phyloP scores from a whole-genome alignment of 2,329 filamentous ascomycete genomes.

The Emmonsia crescens region DNA sequence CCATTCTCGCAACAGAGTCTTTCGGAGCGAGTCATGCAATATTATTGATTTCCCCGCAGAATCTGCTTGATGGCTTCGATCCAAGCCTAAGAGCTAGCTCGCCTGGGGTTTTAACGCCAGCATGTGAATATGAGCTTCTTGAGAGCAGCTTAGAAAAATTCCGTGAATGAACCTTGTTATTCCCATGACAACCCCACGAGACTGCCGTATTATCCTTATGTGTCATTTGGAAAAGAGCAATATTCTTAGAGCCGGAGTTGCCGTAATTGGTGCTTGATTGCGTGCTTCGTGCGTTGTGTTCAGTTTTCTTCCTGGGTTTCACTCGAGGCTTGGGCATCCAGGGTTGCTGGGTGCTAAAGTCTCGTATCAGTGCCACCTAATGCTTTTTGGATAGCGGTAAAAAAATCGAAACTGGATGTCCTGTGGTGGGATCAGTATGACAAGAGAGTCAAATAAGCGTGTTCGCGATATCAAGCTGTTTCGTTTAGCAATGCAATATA shows the following conservation, averaged over 20 bases:
- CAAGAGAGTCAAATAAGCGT: too few relatives aligned
- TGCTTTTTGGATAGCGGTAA: too few relatives aligned
- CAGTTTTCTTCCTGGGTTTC: neutral
- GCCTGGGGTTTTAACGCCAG: neutral
- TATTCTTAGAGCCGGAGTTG: neutral
- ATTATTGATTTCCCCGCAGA: neutral
- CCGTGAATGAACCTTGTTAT: neutral
- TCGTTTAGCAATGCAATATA: neutral
- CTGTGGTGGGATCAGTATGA: too few relatives aligned
- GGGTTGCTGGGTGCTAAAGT: neutral
- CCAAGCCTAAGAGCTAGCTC: neutral
- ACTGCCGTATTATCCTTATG: neutral
- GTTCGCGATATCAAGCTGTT: neutral
- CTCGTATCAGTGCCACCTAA: neutral
- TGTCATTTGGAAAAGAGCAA: neutral
- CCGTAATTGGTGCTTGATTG: neutral
- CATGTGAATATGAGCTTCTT: neutral
- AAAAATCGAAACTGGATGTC: too few relatives aligned
- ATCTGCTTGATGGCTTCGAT: neutral
- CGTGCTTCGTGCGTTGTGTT: neutral
- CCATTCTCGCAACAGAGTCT: neutral
- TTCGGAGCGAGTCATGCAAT: neutral
- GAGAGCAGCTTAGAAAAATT: too few relatives aligned
- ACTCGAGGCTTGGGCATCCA: neutral
- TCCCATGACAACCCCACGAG: neutral